Evolutionary conservation across 1,284 basidiomycete genomes (phyloP), one percentile per base, ranked within the genome.

Genomic region (Mycena citricolor): DNA sequence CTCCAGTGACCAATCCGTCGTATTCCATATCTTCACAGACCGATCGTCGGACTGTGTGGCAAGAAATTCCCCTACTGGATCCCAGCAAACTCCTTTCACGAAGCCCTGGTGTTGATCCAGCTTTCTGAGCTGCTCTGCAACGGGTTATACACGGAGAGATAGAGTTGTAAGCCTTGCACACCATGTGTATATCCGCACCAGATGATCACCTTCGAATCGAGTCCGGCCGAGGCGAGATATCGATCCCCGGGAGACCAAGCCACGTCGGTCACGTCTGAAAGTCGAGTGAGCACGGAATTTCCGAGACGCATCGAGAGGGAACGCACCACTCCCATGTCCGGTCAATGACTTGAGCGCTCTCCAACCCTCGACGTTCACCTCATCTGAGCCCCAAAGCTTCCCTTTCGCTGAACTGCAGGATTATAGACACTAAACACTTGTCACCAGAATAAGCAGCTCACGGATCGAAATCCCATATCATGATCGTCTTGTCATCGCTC

Each of bases 41-140:
- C 91, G 85, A 68, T 99, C 97, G 63, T 98, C 95, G 11, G 93
- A 95, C 65, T 94, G 83, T n/a, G 94, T 97, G 6, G 94, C 94
- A 40, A 99, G 79, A 61, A 86, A 98, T 65, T 97, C 89, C 34
- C 95, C 95, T 4, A 95, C 90, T 1, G 97, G 95, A 66, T 99
- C 97, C 83, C 94, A 99, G 57, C 91, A 94, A 37, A 99, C 91
- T 42, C 97, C 97, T 66, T 99, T 99, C 56, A 99, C 94, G 63
- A 98, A 98, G 5, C 94, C 94, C 58, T 91, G 83, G 62, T 99
- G 97, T 42, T 83, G 81, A 47, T 91, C 88, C 24, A 99, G 78
- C 59, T 86, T 90, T 34, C 79, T 74, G 35, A 98, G 63, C 8
- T 86, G 82, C 56, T 94, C 93, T 90, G 46, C 5, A 20, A 21